These are phyloP conservation scores for Calonectria pauciramosa DNA, from an alignment of 2,329 filamentous ascomycete genomes.

Conservation along the genomic window DNA sequence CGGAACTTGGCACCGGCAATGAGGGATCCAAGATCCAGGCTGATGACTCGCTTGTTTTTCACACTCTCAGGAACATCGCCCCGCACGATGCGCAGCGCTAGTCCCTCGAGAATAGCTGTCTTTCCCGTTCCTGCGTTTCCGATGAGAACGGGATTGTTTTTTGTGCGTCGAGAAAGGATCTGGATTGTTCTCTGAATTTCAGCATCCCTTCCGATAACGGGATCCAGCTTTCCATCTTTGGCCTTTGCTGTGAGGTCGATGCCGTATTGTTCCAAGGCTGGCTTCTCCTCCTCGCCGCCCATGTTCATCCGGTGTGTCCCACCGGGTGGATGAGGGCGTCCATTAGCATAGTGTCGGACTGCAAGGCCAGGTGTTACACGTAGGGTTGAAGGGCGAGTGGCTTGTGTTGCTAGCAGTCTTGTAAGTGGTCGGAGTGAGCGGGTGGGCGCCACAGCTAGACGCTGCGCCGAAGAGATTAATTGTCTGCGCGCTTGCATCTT, in stretches of 20 bases:
- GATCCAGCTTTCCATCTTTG: slow-evolving; percentile 90
- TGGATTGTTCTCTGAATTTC: slow-evolving; percentile 97
- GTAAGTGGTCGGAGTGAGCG: slow-evolving; percentile 47
- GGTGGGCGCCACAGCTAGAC: slow-evolving; percentile 50
- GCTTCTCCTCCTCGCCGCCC: slow-evolving; percentile 80
- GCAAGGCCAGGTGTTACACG: slow-evolving; percentile 56
- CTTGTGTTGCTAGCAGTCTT: slow-evolving; percentile 42
- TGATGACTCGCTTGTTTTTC: slow-evolving; percentile 92
- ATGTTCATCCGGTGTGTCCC: slow-evolving; percentile 96
- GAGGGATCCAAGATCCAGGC: slow-evolving; percentile 88
- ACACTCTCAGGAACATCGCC: slow-evolving; percentile 97
- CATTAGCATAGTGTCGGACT: slow-evolving; percentile 73
- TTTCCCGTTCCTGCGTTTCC: slow-evolving; percentile 93
- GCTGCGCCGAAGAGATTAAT: slow-evolving; percentile 54
- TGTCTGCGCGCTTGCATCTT: slow-evolving; percentile 59
- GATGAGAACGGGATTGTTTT: slow-evolving; percentile 97
- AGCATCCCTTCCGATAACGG: slow-evolving; percentile 91
- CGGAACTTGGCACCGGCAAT: slow-evolving; percentile 97
- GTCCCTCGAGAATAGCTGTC: slow-evolving; percentile 91
- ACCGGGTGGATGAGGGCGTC: slow-evolving; percentile 87
- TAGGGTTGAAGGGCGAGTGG: slow-evolving; percentile 37
- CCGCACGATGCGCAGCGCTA: slow-evolving; percentile 89
- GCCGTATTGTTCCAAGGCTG: slow-evolving; percentile 91
- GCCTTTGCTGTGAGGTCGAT: slow-evolving; percentile 90
- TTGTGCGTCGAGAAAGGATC: slow-evolving; percentile 90